Conservation (phyloP, 192 early-diverging fungal genomes). For the Backusella tuberculispora region DNA sequence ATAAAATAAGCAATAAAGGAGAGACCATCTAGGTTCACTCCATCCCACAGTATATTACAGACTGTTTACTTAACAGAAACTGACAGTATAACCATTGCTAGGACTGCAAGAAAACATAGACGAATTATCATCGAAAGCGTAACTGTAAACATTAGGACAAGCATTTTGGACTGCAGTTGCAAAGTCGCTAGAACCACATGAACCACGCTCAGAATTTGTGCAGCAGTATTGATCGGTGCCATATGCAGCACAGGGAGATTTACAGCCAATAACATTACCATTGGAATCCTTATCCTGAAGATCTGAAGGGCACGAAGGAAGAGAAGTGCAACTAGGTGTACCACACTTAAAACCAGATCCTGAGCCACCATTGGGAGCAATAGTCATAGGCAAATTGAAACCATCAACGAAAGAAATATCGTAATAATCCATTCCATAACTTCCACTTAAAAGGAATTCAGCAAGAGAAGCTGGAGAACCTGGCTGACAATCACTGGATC, state of each 20-base stretch:
- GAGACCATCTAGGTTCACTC: not conserved
- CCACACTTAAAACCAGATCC: constrained; percentile 25
- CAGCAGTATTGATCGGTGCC: constrained; percentile 25
- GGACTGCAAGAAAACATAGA: constrained; percentile 29
- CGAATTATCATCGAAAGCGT: constrained; percentile 33
- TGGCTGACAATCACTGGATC: constrained; percentile 21
- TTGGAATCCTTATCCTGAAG: constrained; percentile 17
- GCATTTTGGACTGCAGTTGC: constrained; percentile 14
- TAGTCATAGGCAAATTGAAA: constrained; percentile 35
- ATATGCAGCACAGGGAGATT: constrained; percentile 21
- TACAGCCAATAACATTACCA: constrained; percentile 33
- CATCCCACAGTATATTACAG: not conserved
- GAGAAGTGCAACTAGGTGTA: constrained; percentile 9
- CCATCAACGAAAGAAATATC: constrained; percentile 39
- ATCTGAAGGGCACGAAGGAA: constrained; percentile 27
- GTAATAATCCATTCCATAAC: constrained; percentile 28
- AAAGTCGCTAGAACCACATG: not conserved
- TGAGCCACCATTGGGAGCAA: constrained; percentile 18
- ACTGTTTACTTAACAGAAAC: constrained; percentile 16
- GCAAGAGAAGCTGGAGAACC: constrained; percentile 33
- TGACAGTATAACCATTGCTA: constrained; percentile 30
- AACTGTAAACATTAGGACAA: constrained; percentile 28
- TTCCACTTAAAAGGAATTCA: constrained; percentile 34
- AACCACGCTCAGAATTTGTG: constrained; percentile 23
- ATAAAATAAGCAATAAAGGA: not conserved